Base-by-base conservation (phyloP, 1,284 basidiomycete species). In the Uromyces viciae-fabae region DNA sequence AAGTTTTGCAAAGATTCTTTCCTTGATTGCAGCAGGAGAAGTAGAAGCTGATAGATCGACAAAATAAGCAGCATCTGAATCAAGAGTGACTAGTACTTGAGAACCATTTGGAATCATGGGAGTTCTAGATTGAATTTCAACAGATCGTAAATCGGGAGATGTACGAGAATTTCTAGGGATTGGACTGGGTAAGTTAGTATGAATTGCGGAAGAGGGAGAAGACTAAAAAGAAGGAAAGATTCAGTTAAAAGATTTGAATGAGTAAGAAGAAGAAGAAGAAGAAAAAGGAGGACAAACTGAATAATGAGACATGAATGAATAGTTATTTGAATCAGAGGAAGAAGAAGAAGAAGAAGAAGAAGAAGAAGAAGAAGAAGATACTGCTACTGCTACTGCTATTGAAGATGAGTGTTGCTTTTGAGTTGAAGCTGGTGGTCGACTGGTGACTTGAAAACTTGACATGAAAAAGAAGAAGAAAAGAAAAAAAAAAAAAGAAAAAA, bases 1-100 rank as follows among this genome's bases (percentile, higher is more conserved):
- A 17, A 81, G 64, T 60, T 81, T 81, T 38, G 79, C 79, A 19
- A 66, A 81, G 36, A 81, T 81, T n/a, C 79, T 58, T 54, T 81
- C 79, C 49, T 81, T 81, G 79, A 81, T 81, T 3, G 79, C 79
- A 8, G 71, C 79, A n/a, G 79, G 79, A 22, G 72, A 75, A 36
- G 72, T 64, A 54, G 79, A 81, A 33, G 38, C 46, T 8, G 79
- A 81, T 3, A 81, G 72, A 43, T 81, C 79, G 40, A 81, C 79
- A 66, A 81, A 81, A 62, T 81, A 81, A 17, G 79, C 79, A 19
- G 79, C 71, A 68, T 81, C 79, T 38, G 52, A 68, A 42, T 81
- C 79, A 11, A 72, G 72, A 25, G 79, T 81, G 62, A 81, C 79
- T 25, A 81, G 72, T 11, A 81, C 72, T 56, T 81, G 79, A 25